Base-by-base conservation (phyloP, 108 stramenopile genomes). In the Seminavis robusta region DNA sequence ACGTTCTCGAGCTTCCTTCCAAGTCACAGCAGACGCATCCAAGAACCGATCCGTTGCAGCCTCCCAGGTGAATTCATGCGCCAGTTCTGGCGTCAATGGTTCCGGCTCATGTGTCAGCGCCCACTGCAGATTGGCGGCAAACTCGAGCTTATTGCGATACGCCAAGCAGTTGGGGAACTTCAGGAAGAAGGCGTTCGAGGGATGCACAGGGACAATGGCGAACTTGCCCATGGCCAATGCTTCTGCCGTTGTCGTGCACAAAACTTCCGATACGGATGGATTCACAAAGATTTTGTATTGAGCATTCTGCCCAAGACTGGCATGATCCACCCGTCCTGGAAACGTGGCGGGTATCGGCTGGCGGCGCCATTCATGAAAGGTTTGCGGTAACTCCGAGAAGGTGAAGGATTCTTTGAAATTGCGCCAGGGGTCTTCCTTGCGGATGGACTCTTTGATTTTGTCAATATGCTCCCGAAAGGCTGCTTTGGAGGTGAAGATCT, bases 221-320 rank as follows among this genome's bases (percentile, higher is more conserved):
- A 83, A 94, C 44, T 94, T 90, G 9, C 86, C 86, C 92, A 94
- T 94, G 0, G 92, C 77, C 16, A 79, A 48, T 1, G 73, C 73
- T 59, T 84, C 82, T 3, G 79, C 84, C 23, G 86, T 88, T 20
- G 92, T 88, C 0, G 92, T 94, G 46, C 86, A 88, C 8, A 94
- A 56, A 9, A 94, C 92, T 42, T 94, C 92, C 15, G 85, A 80
- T 1, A 81, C 52, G 24, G 84, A 86, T 25, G 92, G 92, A 56
- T 94, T 94, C 13, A 94, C 77, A 52, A 94, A 86, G n/a, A 88
- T 60, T 46, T 79, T 90, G 67, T 83, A 78, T 13, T 63, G 38
- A 16, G 67, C 56, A 19, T 63, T 45, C 38, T 67, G 70, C n/a
- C n/a, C n/a, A 28, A 86, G 69, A 11, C 30, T 26, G 15, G 83